phyloP scores from a whole-genome alignment of 1,139 yeast genomes.

The Hansenula sp. region DNA sequence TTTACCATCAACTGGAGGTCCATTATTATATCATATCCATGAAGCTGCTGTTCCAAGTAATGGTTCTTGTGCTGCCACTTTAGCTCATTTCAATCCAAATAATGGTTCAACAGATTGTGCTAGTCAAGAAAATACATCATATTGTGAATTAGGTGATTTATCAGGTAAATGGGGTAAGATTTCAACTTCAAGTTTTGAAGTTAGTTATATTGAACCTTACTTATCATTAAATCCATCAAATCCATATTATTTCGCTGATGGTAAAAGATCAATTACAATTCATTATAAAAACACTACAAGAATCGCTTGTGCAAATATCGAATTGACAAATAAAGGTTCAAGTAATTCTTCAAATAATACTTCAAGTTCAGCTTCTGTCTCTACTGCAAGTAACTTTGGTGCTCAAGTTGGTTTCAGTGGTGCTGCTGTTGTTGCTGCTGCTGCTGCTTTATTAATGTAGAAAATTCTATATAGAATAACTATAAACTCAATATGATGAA shows the following conservation, averaged over 20 bases:
- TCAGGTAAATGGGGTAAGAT: constrained; percentile 57
- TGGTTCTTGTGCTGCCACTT: constrained; percentile 37
- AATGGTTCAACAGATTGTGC: constrained; percentile 37
- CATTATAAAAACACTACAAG: constrained; percentile 42
- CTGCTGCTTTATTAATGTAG: constrained; percentile 2
- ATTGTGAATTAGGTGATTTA: constrained; percentile 52
- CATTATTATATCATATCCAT: constrained; percentile 51
- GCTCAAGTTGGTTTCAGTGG: background rate
- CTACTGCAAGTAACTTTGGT: background rate
- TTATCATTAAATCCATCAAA: constrained; percentile 35
- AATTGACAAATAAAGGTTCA: background rate
- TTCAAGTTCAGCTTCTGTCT: background rate
- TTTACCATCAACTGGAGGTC: constrained; percentile 45
- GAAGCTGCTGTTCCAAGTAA: constrained; percentile 34
- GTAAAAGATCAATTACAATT: constrained; percentile 45
- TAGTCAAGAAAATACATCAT: constrained; percentile 38
- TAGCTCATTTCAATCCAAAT: constrained; percentile 47
- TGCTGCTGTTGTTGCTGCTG: constrained; percentile 1
- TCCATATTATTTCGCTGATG: constrained; percentile 21
- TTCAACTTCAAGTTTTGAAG: constrained; percentile 42
- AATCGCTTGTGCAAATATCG: constrained; percentile 53
- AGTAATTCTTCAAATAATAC: too few relatives aligned
- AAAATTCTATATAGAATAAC: too few relatives aligned
- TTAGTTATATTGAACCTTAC: constrained; percentile 43
- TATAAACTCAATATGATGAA: too few relatives aligned